Conservation (phyloP, 306 rosid genomes). For the Castanopsis chinensis region DNA sequence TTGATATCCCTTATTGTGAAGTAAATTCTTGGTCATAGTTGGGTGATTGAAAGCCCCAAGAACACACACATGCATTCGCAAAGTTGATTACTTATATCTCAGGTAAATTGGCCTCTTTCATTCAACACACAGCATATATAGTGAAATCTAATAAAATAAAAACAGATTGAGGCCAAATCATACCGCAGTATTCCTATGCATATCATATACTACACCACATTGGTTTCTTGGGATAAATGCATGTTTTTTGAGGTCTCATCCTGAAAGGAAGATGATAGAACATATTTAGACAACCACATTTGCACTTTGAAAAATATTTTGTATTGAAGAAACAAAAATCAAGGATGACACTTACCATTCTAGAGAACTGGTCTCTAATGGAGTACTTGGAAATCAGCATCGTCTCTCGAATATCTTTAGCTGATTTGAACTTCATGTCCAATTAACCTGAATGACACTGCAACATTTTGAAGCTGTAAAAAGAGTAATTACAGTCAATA, state of each 20-base stretch:
- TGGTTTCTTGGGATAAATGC: conserved; percentile 30
- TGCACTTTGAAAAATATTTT: not conserved
- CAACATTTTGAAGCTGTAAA: conserved; percentile 57
- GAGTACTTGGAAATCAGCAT: conserved; percentile 55
- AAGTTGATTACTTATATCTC: not conserved
- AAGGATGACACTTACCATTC: conserved; percentile 30
- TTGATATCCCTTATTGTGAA: not conserved
- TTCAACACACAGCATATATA: not conserved
- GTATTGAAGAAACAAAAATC: not conserved
- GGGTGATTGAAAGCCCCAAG: not conserved
- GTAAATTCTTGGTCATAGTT: conserved; percentile 4
- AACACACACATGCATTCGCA: not conserved
- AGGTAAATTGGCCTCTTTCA: not conserved
- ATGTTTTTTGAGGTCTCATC: conserved; percentile 24
- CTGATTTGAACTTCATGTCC: conserved; percentile 54
- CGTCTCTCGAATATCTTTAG: conserved; percentile 44
- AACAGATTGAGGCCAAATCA: not conserved
- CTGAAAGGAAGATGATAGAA: conserved; percentile 28
- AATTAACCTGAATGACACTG: conserved; percentile 38
- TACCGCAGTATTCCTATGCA: conserved; percentile 25
- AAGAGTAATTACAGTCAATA: conserved; percentile 2
- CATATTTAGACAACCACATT: conserved; percentile 12
- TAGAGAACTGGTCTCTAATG: conserved; percentile 54
- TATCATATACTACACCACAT: conserved; percentile 12
- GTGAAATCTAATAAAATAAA: not conserved